Percentiles rank a stretch among this genome's conserved stretches.
Evolutionary conservation across 352 stramenopile genomes (phyloP).

Genomic region (Phytophthora litchii): DNA sequence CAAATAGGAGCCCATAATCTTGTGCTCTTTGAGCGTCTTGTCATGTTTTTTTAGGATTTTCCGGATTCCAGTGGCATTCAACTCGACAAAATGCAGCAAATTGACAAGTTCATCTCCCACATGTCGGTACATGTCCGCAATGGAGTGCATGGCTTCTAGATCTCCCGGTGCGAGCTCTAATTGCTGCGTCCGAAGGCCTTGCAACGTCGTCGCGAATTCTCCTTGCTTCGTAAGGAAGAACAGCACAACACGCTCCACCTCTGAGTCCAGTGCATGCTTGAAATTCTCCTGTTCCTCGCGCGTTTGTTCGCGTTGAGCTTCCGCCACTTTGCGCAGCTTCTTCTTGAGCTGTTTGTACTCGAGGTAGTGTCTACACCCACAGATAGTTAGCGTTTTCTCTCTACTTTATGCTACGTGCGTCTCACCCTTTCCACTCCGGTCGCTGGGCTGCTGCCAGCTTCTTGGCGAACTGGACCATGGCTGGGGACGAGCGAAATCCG

Average conservation of each 20-base stretch:
- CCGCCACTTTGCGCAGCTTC: conserved; percentile 74
- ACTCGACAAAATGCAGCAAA: conserved; percentile 85
- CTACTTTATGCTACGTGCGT: neutral
- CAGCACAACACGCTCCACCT: conserved; percentile 85
- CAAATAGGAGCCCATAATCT: conserved; percentile 88
- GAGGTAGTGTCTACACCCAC: conserved; percentile 73
- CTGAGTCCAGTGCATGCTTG: conserved; percentile 78
- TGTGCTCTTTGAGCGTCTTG: conserved; percentile 83
- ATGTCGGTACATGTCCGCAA: conserved; percentile 64
- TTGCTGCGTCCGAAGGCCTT: conserved; percentile 57
- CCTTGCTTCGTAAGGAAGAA: conserved; percentile 88
- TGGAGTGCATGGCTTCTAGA: conserved; percentile 71
- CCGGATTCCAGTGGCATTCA: conserved; percentile 87
- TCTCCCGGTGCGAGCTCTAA: conserved; percentile 42
- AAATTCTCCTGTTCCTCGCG: conserved; percentile 66
- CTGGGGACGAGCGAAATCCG: neutral
- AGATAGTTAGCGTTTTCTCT: conserved; percentile 8
- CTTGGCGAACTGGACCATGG: conserved; percentile 90
- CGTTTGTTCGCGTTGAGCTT: conserved; percentile 48
- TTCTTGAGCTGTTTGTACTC: conserved; percentile 93
- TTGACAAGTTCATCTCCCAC: conserved; percentile 86
- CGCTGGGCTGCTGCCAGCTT: conserved; percentile 75
- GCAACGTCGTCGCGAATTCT: conserved; percentile 78
- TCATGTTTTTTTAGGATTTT: conserved; percentile 93
- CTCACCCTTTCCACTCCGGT: conserved; percentile 75